Evolutionary conservation across 2,329 filamentous ascomycete genomes (phyloP), one percentile per base, ranked within the genome.

Genomic region (Aphanoascus verrucosus): DNA sequence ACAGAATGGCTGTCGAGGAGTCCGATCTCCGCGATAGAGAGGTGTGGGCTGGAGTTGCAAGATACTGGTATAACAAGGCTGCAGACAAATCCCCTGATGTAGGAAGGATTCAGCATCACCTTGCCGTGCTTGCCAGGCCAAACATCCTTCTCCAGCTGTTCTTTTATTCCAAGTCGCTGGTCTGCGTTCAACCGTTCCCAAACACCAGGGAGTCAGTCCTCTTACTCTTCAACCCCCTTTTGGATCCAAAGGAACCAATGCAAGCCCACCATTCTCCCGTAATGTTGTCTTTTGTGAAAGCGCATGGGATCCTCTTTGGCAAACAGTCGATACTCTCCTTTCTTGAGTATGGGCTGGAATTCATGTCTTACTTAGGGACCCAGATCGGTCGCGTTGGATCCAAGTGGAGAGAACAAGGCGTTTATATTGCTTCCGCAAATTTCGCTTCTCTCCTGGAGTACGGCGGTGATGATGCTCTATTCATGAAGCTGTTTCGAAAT

Each of bases 1-100:
- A 94, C 61, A 76, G 84, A 0, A 96, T 96, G 89, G 88, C 89
- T 0, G 89, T 96, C 43, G 90, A 96, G 65, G 86, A 94, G 40
- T 81, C 85, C 23, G 84, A 93, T 57, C 76, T 86, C 17, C 70
- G 78, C 1, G 85, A 91, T 53, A 74, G 86, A 0, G 87, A 94
- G 47, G 80, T 82, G 0, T 97, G 91, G 91, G 86, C 85, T 0
- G 77, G 78, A 0, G 86, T 95, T 0, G 85, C 86, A 0, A 74
- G 84, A 0, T 82, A 84, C 41, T 97, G 91, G 93, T 96, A 94
- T 59, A 83, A 79, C 1, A 85, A 85, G 60, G 87, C 88, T 0
- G 86, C 86, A 0, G 85, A 94, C 59, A 83, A 83, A 28, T 81
- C 81, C 0, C 88, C 90, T 0, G 78, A 78, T 0, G 82, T 85